Evolutionary conservation across 1,284 basidiomycete species (phyloP), one percentile per base, ranked within the genome.

Genomic region (Ustilago loliicola): DNA sequence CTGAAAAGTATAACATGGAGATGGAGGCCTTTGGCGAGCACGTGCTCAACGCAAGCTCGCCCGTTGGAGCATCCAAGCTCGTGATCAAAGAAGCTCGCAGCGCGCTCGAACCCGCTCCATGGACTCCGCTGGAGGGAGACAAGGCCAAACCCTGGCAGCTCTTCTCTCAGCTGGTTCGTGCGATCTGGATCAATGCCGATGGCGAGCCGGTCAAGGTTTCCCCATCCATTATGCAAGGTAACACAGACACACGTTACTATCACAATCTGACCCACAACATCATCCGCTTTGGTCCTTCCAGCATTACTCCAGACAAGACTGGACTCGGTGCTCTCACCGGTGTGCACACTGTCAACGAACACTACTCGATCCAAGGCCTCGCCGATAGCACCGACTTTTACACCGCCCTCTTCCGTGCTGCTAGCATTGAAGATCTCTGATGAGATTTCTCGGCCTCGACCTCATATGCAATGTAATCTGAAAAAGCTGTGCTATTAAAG

Each of bases 311-410:
- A 3, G 88, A 88, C 17, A 87, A 88, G 51, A 77, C 78, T 10
- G 69, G 69, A 77, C 19, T 87, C 83, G 51, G 87, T 72, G 65
- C 56, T 83, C 85, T 80, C 74, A 87, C 87, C 54, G 89, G 89
- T 4, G 88, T 91, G 30, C 93, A 93, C 86, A 92, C 92, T 1
- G 90, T 91, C 55, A 90, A 91, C 72, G 91, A 92, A 88, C 87
- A 89, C 88, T 78, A 69, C 74, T 55, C 66, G 27, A 85, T 83
- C 53, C 74, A 84, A 36, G 88, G 86, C 1, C 88, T 89, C 63
- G 83, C 88, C 29, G 86, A 86, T 55, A 87, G 87, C 11, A 88
- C 88, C 47, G 79, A 86, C 42, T 89, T 88, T 83, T 89, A 87
- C 84, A 88, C 88, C 70, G 87, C 88, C 70, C 85, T 89, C 21